These are phyloP conservation scores for Chaetoceros tenuissimus DNA, from an alignment of 108 stramenopile genomes.

Conservation along the genomic window DNA sequence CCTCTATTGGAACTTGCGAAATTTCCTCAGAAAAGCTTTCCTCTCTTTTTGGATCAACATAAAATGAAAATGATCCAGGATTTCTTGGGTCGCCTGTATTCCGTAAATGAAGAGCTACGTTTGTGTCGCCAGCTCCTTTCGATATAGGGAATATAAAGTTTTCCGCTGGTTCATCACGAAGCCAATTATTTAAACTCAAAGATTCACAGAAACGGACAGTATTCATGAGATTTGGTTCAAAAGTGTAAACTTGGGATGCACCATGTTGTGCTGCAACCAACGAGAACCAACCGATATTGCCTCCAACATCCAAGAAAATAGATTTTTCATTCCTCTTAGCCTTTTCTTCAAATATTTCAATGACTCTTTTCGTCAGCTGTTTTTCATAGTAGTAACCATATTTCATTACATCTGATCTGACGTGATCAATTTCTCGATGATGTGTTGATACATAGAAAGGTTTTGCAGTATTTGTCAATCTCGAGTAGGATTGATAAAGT, in stretches of 20 bases:
- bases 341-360: not conserved
- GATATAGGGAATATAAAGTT: not conserved
- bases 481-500: too few species aligned
- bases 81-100: constrained; percentile 33
- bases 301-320: constrained; percentile 22
- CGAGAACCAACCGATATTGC: constrained; percentile 32
- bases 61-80: too few species aligned
- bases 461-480: not conserved
- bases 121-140: not conserved
- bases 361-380: not conserved
- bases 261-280: constrained; percentile 10
- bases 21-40: not conserved
- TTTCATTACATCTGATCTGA: not conserved
- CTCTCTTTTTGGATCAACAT: too few species aligned
- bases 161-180: not conserved
- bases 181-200: constrained; percentile 22
- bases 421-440: not conserved
- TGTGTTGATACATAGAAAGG: not conserved
- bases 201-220: constrained; percentile 21
- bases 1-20: too few species aligned
- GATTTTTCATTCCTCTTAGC: not conserved
- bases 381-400: not conserved
- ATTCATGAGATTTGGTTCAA: constrained; percentile 27
- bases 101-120: constrained; percentile 19
- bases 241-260: constrained; percentile 7